These are phyloP conservation scores for Trichoderma harzianum DNA, from an alignment of 2,329 filamentous ascomycete genomes.

Conservation along the genomic window DNA sequence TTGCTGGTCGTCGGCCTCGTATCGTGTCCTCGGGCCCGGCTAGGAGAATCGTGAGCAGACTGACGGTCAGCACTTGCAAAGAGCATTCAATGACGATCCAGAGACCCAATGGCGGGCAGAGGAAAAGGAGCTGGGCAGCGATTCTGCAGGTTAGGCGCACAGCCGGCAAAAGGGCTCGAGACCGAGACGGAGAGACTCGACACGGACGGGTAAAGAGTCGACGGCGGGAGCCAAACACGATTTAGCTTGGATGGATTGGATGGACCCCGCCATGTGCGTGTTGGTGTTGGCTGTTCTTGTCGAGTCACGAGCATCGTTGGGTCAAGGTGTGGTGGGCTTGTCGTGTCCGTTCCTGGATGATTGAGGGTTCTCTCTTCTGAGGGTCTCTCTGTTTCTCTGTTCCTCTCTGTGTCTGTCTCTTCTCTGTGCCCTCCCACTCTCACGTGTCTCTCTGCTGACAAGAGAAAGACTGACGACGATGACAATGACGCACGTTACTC, in stretches of 20 bases:
- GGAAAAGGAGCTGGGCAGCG: neutral
- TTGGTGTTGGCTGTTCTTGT: neutral
- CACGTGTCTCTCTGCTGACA: neutral
- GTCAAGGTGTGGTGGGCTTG: neutral
- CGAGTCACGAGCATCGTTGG: neutral
- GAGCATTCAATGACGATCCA: neutral
- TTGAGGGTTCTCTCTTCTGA: neutral
- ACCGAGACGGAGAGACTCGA: neutral
- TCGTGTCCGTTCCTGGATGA: neutral
- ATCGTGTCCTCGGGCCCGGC: neutral
- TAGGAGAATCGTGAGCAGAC: neutral
- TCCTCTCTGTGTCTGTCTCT: neutral
- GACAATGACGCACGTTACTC: neutral
- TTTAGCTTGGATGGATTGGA: neutral
- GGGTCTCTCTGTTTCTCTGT: neutral
- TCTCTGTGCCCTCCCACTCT: neutral
- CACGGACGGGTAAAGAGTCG: neutral
- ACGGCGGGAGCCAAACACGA: slow-evolving; percentile 3
- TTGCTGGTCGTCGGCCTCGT: neutral
- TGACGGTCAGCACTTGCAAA: neutral
- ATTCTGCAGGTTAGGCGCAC: neutral
- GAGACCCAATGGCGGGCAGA: neutral
- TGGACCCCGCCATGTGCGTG: neutral
- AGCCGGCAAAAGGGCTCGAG: neutral
- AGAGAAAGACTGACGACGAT: neutral